Evolutionary conservation across 345 rosid genomes (phyloP).

Genomic region (Abelmoschus esculentus): DNA sequence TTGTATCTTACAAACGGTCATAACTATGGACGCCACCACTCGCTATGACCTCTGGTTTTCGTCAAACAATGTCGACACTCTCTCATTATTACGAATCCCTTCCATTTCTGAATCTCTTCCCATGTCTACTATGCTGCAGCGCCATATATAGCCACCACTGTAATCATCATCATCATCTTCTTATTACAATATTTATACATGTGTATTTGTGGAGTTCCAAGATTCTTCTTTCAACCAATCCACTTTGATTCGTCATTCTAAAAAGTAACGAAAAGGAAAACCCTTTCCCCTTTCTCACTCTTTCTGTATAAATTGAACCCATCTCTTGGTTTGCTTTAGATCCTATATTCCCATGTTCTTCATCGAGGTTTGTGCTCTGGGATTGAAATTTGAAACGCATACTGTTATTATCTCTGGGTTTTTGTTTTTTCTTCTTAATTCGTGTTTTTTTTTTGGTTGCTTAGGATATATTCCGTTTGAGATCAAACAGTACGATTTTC

Average conservation of each 20-base stretch:
- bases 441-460: neutral
- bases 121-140: neutral
- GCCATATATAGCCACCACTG: neutral
- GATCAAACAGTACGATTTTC: slow-evolving; percentile 4
- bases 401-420: neutral
- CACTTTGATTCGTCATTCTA: neutral
- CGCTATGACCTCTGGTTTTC: neutral
- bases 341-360: neutral
- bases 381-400: neutral
- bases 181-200: neutral
- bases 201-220: neutral
- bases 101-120: neutral
- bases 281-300: neutral
- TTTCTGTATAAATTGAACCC: neutral
- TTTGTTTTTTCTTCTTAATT: neutral
- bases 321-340: neutral
- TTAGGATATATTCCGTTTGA: slow-evolving; percentile 10
- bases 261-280: neutral
- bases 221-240: neutral
- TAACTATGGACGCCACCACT: neutral
- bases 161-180: neutral
- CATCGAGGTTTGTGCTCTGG: neutral
- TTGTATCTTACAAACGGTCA: neutral
- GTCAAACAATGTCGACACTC: slow-evolving; percentile 17
- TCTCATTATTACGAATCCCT: neutral